Evolutionary conservation across 305 asterid species (phyloP).

Genomic region (Coffea humblotiana): DNA sequence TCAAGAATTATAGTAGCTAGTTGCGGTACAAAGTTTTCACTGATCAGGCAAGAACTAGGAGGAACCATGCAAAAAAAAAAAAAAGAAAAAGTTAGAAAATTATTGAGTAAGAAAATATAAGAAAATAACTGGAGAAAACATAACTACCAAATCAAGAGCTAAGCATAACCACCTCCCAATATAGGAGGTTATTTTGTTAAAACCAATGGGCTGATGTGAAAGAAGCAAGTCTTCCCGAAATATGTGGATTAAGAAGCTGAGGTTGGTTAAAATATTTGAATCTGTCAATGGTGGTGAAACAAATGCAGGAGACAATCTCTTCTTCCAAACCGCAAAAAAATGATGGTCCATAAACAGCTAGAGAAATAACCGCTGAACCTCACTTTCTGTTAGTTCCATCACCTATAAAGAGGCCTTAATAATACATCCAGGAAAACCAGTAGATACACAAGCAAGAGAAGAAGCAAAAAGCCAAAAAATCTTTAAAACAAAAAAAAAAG

Average conservation of each 20-base stretch:
- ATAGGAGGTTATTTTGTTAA: neutral
- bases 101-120: no score
- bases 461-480: neutral
- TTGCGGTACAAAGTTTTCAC: no score
- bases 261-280: neutral
- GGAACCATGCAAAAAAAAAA: neutral
- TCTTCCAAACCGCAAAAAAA: neutral
- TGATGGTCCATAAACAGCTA: neutral
- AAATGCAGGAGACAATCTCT: neutral
- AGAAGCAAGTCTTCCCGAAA: neutral
- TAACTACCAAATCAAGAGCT: neutral
- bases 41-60: no score
- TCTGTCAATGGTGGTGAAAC: no score
- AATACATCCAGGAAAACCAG: neutral
- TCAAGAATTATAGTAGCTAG: neutral
- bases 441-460: slow-evolving; percentile 15
- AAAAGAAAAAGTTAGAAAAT: neutral
- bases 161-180: neutral
- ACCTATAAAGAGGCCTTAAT: slow-evolving; percentile 10
- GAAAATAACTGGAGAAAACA: no score
- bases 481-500: neutral
- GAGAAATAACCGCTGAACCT: slow-evolving; percentile 14
- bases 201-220: neutral
- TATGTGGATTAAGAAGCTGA: neutral
- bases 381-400: neutral